Evolutionary conservation across 1,284 basidiomycete genomes (phyloP), one percentile per base, ranked within the genome.

Genomic region (Cutaneotrichosporon sp.): DNA sequence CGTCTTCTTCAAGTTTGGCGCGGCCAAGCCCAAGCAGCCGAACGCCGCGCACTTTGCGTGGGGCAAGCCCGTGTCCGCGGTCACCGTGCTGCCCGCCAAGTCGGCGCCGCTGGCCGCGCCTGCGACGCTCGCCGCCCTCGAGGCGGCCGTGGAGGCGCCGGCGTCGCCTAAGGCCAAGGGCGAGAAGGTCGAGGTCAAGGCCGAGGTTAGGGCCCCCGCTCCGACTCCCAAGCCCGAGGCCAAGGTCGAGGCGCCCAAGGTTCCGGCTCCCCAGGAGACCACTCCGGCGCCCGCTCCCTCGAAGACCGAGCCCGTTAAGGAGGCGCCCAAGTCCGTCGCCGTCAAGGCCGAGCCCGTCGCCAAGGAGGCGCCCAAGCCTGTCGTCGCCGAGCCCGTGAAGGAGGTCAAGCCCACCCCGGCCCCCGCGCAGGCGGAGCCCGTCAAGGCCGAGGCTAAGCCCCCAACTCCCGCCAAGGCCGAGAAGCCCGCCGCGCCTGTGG

Each of bases 1-100:
- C 16, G 47, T 27, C 13, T 50, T 50, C 27, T 50, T 50, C 47
- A 27, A 27, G 25, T 50, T 50, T 18, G 47, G 47, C 25, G 47
- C 27, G 2, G 25, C 16, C 25, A 50, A 50, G 27, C 47, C 47
- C 14, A 27, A 25, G 18, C 13, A 50, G 14, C 47, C 47, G 14
- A 27, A 13, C 47, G 27, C 31, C 27, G 47, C 31, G 27, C 31
- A 50, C 47, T 50, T 50, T 29, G 13, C 47, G 25, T 50, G 47
- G 47, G 47, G 13, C 27, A 25, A 50, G 27, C 16, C 3, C 6
- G 16, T 42, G 38, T 18, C 38, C 9, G n/a, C n/a, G n/a, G n/a
- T n/a, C n/a, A 42, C 38, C 1, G 18, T 42, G 2, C 38, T 42
- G 18, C 38, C 38, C 1, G 38, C 38, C 8, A 42, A 42, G 38